phyloP scores from a whole-genome alignment of 2,329 filamentous ascomycete genomes.

The Microsporum audouinii region DNA sequence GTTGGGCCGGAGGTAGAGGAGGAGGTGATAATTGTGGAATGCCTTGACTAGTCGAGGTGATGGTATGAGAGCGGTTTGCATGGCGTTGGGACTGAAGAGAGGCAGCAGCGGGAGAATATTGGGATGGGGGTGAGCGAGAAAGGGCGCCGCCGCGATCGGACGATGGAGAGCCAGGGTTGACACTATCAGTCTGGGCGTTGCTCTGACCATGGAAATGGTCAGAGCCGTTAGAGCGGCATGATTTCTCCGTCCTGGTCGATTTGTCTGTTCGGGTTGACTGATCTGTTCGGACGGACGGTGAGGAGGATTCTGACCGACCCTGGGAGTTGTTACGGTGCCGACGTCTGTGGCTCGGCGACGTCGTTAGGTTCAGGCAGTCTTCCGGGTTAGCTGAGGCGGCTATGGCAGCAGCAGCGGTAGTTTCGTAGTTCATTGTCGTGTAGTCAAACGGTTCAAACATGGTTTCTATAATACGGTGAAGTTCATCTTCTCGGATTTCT shows the following conservation, averaged over 20 bases:
- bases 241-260: background rate
- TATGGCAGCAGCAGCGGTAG: slow-evolving; percentile 38
- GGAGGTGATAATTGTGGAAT: slow-evolving; percentile 31
- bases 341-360: slow-evolving; percentile 20
- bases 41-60: background rate
- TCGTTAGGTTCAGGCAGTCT: slow-evolving; percentile 23
- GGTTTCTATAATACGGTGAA: slow-evolving; percentile 86
- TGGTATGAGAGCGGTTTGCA: slow-evolving; percentile 20
- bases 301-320: slow-evolving; percentile 23
- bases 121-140: slow-evolving; percentile 18
- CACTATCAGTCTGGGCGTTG: background rate
- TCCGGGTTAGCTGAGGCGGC: slow-evolving; percentile 31
- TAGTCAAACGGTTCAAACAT: slow-evolving; percentile 96
- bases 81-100: background rate
- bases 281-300: slow-evolving; percentile 24
- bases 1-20: slow-evolving; percentile 17
- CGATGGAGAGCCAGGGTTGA: slow-evolving; percentile 3
- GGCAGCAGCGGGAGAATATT: slow-evolving; percentile 14
- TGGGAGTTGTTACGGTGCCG: slow-evolving; percentile 24
- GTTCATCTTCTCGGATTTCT: slow-evolving; percentile 86
- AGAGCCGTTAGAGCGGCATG: slow-evolving; percentile 15
- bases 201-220: slow-evolving; percentile 17
- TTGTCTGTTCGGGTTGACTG: slow-evolving; percentile 18
- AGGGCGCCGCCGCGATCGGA: slow-evolving; percentile 4
- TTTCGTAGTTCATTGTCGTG: slow-evolving; percentile 66